phyloP scores from a whole-genome alignment of 2,329 filamentous ascomycete species.

The Gyromitra esculenta region DNA sequence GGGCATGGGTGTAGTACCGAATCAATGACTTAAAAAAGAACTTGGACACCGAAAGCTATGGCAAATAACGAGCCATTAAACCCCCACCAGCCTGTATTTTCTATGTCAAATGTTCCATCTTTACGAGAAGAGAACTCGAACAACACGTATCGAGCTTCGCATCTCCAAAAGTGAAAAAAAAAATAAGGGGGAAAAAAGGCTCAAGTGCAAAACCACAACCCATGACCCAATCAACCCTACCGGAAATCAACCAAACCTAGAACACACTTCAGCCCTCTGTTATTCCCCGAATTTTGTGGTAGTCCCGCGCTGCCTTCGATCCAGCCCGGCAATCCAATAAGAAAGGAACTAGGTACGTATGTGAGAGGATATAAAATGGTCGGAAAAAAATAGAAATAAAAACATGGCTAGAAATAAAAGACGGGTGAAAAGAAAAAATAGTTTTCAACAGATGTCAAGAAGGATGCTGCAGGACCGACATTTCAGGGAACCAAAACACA shows the following conservation, averaged over 20 bases:
- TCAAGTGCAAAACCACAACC: constrained; percentile 5
- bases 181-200: constrained; percentile 16
- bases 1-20: constrained; percentile 17
- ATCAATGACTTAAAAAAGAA: constrained; percentile 25
- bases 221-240: constrained; percentile 8
- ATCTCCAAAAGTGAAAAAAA: constrained; percentile 10
- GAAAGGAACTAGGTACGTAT: constrained; percentile 41
- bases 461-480: constrained; percentile 30
- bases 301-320: constrained; percentile 30
- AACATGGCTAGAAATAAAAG: constrained; percentile 41
- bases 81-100: constrained; percentile 23
- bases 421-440: constrained; percentile 43
- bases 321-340: constrained; percentile 33
- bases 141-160: constrained; percentile 11
- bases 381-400: constrained; percentile 37
- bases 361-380: constrained; percentile 46
- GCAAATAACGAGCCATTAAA: constrained; percentile 25
- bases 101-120: constrained; percentile 13
- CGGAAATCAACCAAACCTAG: neutral
- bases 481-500: constrained; percentile 40
- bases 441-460: constrained; percentile 33
- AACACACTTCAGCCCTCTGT: constrained; percentile 22
- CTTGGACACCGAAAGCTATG: constrained; percentile 16
- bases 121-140: constrained; percentile 28
- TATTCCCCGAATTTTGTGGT: constrained; percentile 21